Conservation (phyloP, 257 asterid species). For the Solanum raphanifolium region DNA sequence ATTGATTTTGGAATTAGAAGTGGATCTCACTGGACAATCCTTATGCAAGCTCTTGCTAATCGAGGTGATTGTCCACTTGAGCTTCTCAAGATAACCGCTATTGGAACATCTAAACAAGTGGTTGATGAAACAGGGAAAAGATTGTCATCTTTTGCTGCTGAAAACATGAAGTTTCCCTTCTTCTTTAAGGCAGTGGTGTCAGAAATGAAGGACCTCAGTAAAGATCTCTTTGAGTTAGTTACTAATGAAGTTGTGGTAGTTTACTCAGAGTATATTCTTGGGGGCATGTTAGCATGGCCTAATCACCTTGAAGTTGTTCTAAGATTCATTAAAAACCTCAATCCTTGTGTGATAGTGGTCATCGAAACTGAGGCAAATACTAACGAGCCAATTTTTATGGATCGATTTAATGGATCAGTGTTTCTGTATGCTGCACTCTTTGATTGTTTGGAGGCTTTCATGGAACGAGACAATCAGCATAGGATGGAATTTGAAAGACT, state of each 20-base stretch:
- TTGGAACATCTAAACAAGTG: not conserved
- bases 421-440: conserved; percentile 5
- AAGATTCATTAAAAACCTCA: conserved; percentile 10
- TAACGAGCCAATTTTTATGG: conserved; percentile 7
- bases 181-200: conserved; percentile 9
- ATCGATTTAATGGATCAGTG: conserved; percentile 2
- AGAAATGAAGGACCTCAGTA: conserved; percentile 15
- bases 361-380: conserved; percentile 17
- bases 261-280: conserved; percentile 6
- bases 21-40: conserved; percentile 28
- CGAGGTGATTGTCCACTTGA: conserved; percentile 2
- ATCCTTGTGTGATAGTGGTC: conserved; percentile 19
- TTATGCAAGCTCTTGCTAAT: conserved; percentile 29
- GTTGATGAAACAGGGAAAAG: conserved; percentile 23
- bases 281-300: conserved; percentile 8
- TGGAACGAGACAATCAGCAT: not conserved
- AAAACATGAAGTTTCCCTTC: conserved; percentile 14
- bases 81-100: conserved; percentile 12
- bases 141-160: conserved; percentile 16
- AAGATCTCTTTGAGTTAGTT: conserved; percentile 14
- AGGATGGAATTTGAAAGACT: conserved; percentile 16
- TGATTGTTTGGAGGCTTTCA: conserved; percentile 20
- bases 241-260: conserved; percentile 18
- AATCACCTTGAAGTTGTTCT: conserved; percentile 11
- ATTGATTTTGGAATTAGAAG: conserved; percentile 23